These are phyloP conservation scores for Pugionium dolabratum DNA, from an alignment of 345 rosid species.

Conservation along the genomic window DNA sequence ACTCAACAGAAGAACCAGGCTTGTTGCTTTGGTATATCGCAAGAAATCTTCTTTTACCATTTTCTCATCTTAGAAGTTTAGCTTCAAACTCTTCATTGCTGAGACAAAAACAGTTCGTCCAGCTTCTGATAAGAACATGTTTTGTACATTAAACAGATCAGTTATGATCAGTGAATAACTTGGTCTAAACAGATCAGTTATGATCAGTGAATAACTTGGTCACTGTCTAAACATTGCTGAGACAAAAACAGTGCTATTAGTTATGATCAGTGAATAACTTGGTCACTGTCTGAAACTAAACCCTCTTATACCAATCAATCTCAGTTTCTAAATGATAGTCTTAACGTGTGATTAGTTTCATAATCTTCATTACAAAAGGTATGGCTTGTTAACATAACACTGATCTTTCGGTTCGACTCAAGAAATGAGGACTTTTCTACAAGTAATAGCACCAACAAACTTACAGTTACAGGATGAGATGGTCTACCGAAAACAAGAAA, in stretches of 20 bases:
- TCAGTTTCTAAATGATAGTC: neutral
- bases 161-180: constrained; percentile 5
- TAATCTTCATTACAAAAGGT: too few species aligned
- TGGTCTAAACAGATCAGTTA: neutral
- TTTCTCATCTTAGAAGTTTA: constrained; percentile 20
- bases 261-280: constrained; percentile 16
- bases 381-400: too few species aligned
- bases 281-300: neutral
- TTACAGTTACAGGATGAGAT: too few species aligned
- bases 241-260: neutral
- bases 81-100: constrained; percentile 23
- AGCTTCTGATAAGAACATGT: constrained; percentile 25
- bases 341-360: neutral
- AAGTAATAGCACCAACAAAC: too few species aligned
- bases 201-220: constrained; percentile 7
- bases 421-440: too few species aligned
- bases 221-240: too few species aligned
- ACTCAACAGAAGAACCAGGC: constrained; percentile 30
- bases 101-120: constrained; percentile 32
- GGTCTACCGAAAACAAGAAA: too few species aligned
- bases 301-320: constrained; percentile 7
- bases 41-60: constrained; percentile 24
- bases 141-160: constrained; percentile 13
- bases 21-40: constrained; percentile 26
- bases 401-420: too few species aligned